Base-by-base conservation (phyloP, 352 stramenopile species). In the Aphanomyces euteiches region DNA sequence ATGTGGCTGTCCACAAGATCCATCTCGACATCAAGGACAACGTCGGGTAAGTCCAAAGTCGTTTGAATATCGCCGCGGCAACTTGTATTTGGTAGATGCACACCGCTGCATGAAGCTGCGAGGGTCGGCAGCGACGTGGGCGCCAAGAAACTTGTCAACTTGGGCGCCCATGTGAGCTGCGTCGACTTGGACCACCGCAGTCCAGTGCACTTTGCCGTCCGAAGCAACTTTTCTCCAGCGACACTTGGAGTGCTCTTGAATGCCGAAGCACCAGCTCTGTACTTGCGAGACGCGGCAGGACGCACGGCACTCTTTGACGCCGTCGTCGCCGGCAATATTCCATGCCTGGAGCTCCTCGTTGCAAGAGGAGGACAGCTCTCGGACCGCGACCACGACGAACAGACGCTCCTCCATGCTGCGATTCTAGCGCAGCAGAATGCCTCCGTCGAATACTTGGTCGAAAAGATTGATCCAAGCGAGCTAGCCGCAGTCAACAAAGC, bases 1-100 rank as follows among this genome's bases (percentile, higher is more conserved):
- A 63, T 43, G 61, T 70, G 19, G 64, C 64, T 15, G 64, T 70
- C 5, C 5, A 61, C 40, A 6, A 58, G 15, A 36, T 63, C 17
- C 40, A 56, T 37, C n/a, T 70, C 8, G 64, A 70, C 47, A 70
- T 70, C 64, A 70, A 70, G 19, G 64, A 70, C 40, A 59, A 64
- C 28, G 5, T 53, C 3, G 64, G 64, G 64, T 70, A 48, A 5
- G 59, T 19, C 36, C 36, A 66, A 56, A 57, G 34, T 15, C 17
- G 7, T 0, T 7, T 28, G 53, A 10, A 60, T 12, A 66, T 43
- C 34, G 34, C 45, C 56, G 56, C 45, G n/a, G 13, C n/a, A 45
- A 41, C 19, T 7, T 45, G 56, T n/a, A n/a, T 50, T 37, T 19
- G 19, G 5, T 70, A 70, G 64, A 36, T 63, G 36, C 13, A 70